phyloP scores from a whole-genome alignment of 371 early-diverging fungal genomes.

The Dichotomocladium elegans region DNA sequence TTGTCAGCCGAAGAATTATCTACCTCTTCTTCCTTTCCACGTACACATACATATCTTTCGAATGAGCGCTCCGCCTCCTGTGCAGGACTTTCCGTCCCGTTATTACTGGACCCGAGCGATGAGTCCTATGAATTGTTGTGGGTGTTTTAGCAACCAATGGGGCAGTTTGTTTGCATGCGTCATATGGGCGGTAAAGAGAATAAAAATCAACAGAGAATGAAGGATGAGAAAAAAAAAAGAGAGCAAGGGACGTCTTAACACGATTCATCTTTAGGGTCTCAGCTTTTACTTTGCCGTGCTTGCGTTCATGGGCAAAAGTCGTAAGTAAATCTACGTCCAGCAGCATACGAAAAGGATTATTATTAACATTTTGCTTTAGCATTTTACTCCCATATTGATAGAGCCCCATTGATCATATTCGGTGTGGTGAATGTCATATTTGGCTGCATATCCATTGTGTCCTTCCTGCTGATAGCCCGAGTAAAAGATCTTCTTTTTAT shows the following conservation, averaged over 20 bases:
- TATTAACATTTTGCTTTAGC: slow-evolving; percentile 8
- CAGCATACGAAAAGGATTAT: neutral
- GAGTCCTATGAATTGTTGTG: slow-evolving; percentile 15
- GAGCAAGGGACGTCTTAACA: neutral
- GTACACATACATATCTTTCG: neutral
- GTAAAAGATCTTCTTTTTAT: neutral
- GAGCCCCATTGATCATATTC: slow-evolving; percentile 20
- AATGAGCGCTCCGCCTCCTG: neutral
- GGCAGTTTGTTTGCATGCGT: slow-evolving; percentile 22
- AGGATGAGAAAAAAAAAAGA: no score
- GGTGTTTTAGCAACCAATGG: slow-evolving; percentile 20
- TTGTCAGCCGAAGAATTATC: no score
- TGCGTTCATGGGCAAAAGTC: slow-evolving; percentile 23
- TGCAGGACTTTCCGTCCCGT: slow-evolving; percentile 10
- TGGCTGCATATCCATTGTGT: slow-evolving; percentile 18
- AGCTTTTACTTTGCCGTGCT: slow-evolving; percentile 31
- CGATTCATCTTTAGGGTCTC: slow-evolving; percentile 12
- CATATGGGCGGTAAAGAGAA: slow-evolving; percentile 24
- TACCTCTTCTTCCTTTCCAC: neutral
- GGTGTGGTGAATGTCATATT: slow-evolving; percentile 26
- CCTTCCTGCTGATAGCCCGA: slow-evolving; percentile 4
- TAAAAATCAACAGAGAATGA: no score
- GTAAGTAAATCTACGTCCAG: slow-evolving; percentile 13
- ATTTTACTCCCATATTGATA: slow-evolving; percentile 23
- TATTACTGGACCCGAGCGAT: slow-evolving; percentile 13